Evolutionary conservation across 805 yeast species (phyloP), one percentile per base, ranked within the genome.

Genomic region (Saturnispora quitensis): DNA sequence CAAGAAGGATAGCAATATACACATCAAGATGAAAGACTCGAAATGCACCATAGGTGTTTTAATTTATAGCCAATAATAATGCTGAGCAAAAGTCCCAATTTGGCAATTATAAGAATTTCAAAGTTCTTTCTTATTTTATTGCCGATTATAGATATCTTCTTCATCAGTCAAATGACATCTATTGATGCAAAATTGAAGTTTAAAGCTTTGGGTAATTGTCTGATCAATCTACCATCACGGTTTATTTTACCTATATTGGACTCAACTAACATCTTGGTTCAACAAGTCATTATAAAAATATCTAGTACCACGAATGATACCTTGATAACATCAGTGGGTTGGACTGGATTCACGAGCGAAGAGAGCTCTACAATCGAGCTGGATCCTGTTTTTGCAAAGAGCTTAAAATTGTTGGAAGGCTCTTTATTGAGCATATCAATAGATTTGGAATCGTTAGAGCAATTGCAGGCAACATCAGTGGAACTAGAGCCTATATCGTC

Each of bases 401-500:
- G 75, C 0, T 60, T 82, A 31, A 73, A 71, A 0, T 60, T 87
- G 4, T 50, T 58, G 3, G 83, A 80, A 36, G 66, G 67, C 25
- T 63, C 72, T 8, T 62, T 56, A 20, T 62, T 78, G 2, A 64
- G 68, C 2, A 54, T 85, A 40, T 71, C 68, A 36, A 62, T 84
- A 49, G 74, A 76, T 51, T 70, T 78, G 13, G n/a, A 46, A 38
- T 64, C 72, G 1, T 78, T 75, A n/a, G 35, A 20, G 34, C 38
- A 34, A n/a, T n/a, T 22, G 17, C 24, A 43, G 20, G 55, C 58
- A 12, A 70, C 73, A 5, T 78, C 81, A 3, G 81, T 90, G 3
- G 81, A 78, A 60, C 73, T 91, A 43, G 96, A 87, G 60, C 98
- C 98, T 0, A 67, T 77, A 18, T 74, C 87, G 0, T 66, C 82